Percentiles rank a stretch among this genome's conserved stretches.
phyloP scores from a whole-genome alignment of 352 stramenopile genomes.

The Phytophthora litchii region DNA sequence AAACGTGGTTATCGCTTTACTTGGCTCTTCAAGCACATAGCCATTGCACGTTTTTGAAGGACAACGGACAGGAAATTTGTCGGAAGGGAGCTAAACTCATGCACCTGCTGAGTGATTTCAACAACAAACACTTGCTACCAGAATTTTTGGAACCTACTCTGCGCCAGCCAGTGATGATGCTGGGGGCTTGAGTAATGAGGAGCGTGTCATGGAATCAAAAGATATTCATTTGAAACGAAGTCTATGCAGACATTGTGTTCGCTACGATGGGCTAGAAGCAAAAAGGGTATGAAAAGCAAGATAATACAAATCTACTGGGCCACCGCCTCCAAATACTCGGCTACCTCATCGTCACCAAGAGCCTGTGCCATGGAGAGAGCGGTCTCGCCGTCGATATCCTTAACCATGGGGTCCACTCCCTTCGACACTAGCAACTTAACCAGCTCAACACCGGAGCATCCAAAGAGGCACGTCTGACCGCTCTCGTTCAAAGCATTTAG shows the following conservation, averaged over 20 bases:
- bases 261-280: background rate
- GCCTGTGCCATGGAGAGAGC: conserved; percentile 69
- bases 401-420: conserved; percentile 66
- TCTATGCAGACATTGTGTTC: conserved; percentile 25
- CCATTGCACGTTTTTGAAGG: conserved; percentile 29
- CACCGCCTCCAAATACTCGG: conserved; percentile 59
- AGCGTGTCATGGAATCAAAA: background rate
- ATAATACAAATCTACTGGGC: conserved; percentile 32
- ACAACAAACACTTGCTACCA: conserved; percentile 39
- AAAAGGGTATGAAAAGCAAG: conserved; percentile 10
- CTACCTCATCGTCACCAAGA: conserved; percentile 81
- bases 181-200: conserved; percentile 1
- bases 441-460: conserved; percentile 77
- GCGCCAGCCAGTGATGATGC: conserved; percentile 22
- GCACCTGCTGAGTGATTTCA: conserved; percentile 42
- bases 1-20: conserved; percentile 46
- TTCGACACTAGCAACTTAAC: conserved; percentile 65
- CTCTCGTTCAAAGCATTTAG: conserved; percentile 75
- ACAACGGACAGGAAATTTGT: conserved; percentile 21
- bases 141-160: conserved; percentile 31
- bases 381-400: conserved; percentile 74
- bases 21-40: conserved; percentile 30
- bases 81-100: conserved; percentile 26
- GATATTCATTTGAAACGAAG: conserved; percentile 6
- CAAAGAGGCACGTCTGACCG: conserved; percentile 83